Percentiles rank a stretch among this genome's conserved stretches.
These are phyloP conservation scores for Halophytophthora batemanensis DNA, from an alignment of 352 stramenopile genomes.

Conservation along the genomic window DNA sequence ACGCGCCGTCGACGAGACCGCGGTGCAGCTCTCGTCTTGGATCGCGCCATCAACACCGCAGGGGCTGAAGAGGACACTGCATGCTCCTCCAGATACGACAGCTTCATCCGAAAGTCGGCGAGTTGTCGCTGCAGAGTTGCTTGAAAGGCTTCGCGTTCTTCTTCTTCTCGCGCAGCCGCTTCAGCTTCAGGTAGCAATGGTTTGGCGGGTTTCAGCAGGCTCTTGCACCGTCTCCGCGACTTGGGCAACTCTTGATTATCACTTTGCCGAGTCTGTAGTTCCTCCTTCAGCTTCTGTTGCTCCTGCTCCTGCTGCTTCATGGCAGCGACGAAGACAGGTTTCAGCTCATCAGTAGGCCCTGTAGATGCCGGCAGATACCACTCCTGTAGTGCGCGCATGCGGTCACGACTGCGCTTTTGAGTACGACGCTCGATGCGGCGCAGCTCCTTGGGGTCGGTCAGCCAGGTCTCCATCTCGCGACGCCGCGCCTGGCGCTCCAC, in stretches of 20 bases:
- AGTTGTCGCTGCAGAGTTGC: slow-evolving; percentile 16
- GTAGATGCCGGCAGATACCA: slow-evolving; percentile 41
- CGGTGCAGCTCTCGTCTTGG: slow-evolving; percentile 13
- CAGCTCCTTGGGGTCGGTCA: slow-evolving; percentile 34
- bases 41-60: neutral
- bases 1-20: slow-evolving; percentile 13
- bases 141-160: slow-evolving; percentile 18
- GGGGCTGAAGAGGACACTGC: neutral
- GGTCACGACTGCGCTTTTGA: slow-evolving; percentile 38
- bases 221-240: neutral
- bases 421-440: slow-evolving; percentile 26
- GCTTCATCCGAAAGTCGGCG: slow-evolving; percentile 26
- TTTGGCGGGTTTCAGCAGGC: slow-evolving; percentile 4
- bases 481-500: slow-evolving; percentile 39
- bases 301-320: slow-evolving; percentile 21
- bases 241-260: no score
- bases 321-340: slow-evolving; percentile 35
- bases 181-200: slow-evolving; percentile 16
- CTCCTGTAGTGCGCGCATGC: slow-evolving; percentile 38
- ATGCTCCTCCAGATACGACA: slow-evolving; percentile 33
- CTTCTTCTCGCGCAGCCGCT: slow-evolving; percentile 19
- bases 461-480: slow-evolving; percentile 55
- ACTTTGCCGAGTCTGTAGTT: neutral
- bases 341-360: slow-evolving; percentile 27
- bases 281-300: slow-evolving; percentile 2